Percentiles rank a stretch among this genome's conserved stretches.
Conservation (phyloP, 1,139 yeast genomes). For the Sugiyamaella xylanicola region DNA sequence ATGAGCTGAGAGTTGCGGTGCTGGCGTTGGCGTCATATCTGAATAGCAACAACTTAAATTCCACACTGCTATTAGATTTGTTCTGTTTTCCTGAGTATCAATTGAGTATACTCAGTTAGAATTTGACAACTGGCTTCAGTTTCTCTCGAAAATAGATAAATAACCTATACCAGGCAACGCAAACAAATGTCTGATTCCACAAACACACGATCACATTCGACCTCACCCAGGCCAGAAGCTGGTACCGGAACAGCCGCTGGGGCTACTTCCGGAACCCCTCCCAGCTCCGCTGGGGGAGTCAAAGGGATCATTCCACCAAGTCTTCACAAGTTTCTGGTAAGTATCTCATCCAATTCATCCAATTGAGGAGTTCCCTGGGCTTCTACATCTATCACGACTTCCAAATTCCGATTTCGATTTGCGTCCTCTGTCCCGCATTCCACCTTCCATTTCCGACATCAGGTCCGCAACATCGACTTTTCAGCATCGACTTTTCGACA, state of each 20-base stretch:
- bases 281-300: neutral
- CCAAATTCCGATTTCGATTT: too few relatives aligned
- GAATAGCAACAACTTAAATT: neutral
- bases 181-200: neutral
- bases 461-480: too few relatives aligned
- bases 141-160: neutral
- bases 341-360: too few relatives aligned
- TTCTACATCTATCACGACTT: too few relatives aligned
- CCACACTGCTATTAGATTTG: neutral
- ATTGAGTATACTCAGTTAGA: neutral
- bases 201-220: neutral
- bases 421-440: too few relatives aligned
- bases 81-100: neutral
- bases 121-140: too few relatives aligned
- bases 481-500: too few relatives aligned
- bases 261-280: neutral
- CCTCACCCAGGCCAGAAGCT: neutral
- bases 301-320: neutral
- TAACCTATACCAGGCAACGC: neutral
- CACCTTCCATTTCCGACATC: too few relatives aligned
- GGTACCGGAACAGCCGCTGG: neutral
- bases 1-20: neutral
- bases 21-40: neutral
- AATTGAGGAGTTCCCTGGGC: too few relatives aligned
- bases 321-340: neutral